Base-by-base conservation (phyloP, 768 basidiomycete species). In the Trametes cubensis region DNA sequence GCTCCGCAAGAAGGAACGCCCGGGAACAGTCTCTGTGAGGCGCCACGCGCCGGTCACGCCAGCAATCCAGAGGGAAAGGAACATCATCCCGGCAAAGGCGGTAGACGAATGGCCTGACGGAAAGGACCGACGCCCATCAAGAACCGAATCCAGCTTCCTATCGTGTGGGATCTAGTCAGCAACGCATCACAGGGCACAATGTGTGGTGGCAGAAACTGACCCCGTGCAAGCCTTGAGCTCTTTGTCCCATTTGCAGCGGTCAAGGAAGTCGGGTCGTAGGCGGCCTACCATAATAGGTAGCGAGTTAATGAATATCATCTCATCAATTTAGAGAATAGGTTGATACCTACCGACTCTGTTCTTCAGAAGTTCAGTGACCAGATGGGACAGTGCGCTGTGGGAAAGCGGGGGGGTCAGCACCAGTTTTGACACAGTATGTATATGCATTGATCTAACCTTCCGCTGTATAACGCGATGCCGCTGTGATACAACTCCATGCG, bases 81-180 rank as follows among this genome's bases (percentile, higher is more conserved):
- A 85, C 23, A 81, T 77, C 84, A 88, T 87, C 30, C 86, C 86
- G 2, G 83, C 78, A 68, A 85, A 88, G 8, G 82, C 87, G 13
- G 83, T 82, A 1, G 86, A 85, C 1, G 87, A 86, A 70, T 89
- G 87, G 6, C 87, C 87, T 13, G 86, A 87, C 7, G 87, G 87
- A 67, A 89, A 89, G 0, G 86, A 88, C 57, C 80, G 77, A 38
- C 85, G 75, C 15, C 85, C 86, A 57, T 83, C 80, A 15, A 77
- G 48, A 26, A 88, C 68, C 13, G 70, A 59, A 5, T 76, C 65
- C 20, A 69, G 55, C 38, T 82, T 63, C 17, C 77, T 77, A 50
- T 25, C 23, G 45, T 26, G 14, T 2, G 30, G 30, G 44, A 23
- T 17, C 42, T 3, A 11, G 40, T 62, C 42, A 61, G 28, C 6